These are phyloP conservation scores for Rhodocollybia butyracea DNA, from an alignment of 768 basidiomycete genomes.

Conservation along the genomic window DNA sequence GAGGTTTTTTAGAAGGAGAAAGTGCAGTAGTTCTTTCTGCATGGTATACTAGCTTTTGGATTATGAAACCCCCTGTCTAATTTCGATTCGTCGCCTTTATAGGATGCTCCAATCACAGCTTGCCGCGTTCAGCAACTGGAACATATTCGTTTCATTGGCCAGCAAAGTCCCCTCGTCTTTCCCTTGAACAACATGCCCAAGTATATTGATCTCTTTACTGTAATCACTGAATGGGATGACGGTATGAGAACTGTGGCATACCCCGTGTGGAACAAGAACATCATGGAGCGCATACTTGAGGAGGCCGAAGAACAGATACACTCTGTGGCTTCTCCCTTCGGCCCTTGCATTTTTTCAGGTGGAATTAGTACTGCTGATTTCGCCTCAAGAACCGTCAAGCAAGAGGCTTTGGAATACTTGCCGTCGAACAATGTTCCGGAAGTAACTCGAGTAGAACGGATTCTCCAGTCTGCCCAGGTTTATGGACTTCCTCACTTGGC, in stretches of 20 bases:
- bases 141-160: background rate
- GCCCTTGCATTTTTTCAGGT: background rate
- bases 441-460: background rate
- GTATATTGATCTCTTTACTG: conserved; percentile 2
- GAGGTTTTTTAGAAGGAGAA: conserved; percentile 40
- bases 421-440: background rate
- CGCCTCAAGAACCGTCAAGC: background rate
- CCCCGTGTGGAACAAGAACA: conserved; percentile 14
- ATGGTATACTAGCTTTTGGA: conserved; percentile 23
- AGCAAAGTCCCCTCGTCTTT: background rate
- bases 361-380: background rate
- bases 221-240: conserved; percentile 23
- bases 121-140: background rate
- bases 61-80: background rate
- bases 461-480: background rate
- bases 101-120: background rate
- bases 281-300: background rate
- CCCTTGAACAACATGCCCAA: conserved; percentile 1
- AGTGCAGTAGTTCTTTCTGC: conserved; percentile 40
- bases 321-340: background rate
- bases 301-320: background rate
- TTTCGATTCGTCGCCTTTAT: background rate
- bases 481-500: background rate
- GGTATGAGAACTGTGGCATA: conserved; percentile 26
- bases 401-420: background rate